Conservation (phyloP, 148 eudicot species). For the Rhododendron simsii region DNA sequence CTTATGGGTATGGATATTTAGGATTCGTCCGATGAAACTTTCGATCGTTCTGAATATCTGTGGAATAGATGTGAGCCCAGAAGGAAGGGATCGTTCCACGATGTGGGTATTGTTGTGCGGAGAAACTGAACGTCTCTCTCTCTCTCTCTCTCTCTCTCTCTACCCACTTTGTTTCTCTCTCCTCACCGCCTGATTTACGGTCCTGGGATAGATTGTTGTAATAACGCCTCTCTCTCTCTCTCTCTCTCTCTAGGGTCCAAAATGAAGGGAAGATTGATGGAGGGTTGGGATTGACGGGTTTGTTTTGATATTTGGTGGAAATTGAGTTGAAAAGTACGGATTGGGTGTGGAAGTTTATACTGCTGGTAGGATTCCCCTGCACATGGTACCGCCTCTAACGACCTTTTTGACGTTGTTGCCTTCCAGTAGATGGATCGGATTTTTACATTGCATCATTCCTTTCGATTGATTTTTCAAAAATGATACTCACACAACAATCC, state of each 20-base stretch:
- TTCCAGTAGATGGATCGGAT: too few species aligned
- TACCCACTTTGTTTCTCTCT: slow-evolving; percentile 5
- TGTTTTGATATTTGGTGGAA: background rate
- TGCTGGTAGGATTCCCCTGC: too few species aligned
- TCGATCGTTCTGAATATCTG: background rate
- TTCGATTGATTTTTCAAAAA: too few species aligned
- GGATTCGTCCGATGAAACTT: background rate
- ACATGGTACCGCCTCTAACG: too few species aligned
- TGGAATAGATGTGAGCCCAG: background rate
- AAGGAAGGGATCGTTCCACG: background rate
- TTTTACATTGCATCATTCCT: too few species aligned
- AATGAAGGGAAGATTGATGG: background rate
- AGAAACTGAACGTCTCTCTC: slow-evolving; percentile 5
- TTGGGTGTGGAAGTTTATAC: background rate
- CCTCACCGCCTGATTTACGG: slow-evolving; percentile 13
- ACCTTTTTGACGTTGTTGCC: too few species aligned
- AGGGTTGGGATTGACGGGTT: background rate
- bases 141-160: background rate
- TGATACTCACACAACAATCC: too few species aligned
- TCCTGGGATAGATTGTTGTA: slow-evolving; percentile 11
- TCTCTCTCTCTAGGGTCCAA: too few species aligned
- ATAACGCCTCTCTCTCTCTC: background rate
- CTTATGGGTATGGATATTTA: background rate
- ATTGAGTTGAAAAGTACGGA: background rate
- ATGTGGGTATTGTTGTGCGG: slow-evolving; percentile 1